Evolutionary conservation across 2,329 filamentous ascomycete genomes (phyloP).

Genomic region (Neopestalotiopsis sp.): DNA sequence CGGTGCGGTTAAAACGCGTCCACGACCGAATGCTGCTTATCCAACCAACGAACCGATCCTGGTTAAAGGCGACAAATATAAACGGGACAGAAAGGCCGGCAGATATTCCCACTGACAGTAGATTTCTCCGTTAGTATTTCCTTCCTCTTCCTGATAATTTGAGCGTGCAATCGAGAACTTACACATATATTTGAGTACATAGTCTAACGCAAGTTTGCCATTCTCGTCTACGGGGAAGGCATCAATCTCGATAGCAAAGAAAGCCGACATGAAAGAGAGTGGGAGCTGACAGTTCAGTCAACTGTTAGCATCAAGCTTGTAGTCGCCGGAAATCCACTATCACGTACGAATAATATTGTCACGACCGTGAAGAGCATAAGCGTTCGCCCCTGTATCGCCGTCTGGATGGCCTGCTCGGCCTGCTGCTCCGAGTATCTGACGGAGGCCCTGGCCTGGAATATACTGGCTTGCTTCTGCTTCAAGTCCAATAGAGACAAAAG

Average conservation of each 20-base stretch:
- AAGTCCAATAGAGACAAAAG: background rate
- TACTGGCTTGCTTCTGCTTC: background rate
- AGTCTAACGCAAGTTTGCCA: background rate
- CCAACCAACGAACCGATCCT: background rate
- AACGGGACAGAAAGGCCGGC: background rate
- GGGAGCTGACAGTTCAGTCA: background rate
- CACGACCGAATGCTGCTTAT: background rate
- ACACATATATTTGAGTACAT: background rate
- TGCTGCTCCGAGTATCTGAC: background rate
- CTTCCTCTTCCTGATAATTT: background rate
- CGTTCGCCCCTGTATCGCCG: slow-evolving; percentile 4
- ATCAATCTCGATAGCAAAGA: background rate
- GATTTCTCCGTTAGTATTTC: background rate
- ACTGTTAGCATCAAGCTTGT: background rate
- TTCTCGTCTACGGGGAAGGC: background rate
- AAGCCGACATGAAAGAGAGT: background rate
- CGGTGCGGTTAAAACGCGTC: background rate
- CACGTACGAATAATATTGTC: slow-evolving; percentile 10
- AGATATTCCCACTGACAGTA: background rate
- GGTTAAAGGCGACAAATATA: background rate
- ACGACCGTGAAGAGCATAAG: slow-evolving; percentile 13
- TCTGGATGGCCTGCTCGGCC: background rate
- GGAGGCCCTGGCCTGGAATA: background rate
- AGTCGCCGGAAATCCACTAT: background rate
- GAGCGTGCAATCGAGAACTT: background rate